Base-by-base conservation (phyloP, 1,284 basidiomycete species). In the Melampsora americana region DNA sequence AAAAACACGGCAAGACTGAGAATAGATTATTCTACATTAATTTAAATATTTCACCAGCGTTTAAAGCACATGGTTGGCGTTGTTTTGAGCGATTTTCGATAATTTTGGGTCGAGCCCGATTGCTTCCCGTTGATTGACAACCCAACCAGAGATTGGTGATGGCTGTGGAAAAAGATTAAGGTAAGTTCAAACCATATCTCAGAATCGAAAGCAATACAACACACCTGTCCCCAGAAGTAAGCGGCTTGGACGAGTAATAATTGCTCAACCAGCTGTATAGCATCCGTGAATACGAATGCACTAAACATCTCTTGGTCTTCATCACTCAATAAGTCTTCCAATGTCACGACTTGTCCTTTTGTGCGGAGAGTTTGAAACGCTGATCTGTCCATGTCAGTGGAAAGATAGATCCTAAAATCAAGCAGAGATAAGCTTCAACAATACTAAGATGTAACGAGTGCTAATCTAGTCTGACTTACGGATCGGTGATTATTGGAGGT, bases 251-350 rank as follows among this genome's bases (percentile, higher is more conserved):
- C 53, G 28, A 56, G 53, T 56, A 56, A 12, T 28, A 28, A 56
- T 20, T 23, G 53, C 7, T 56, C 53, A 28, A 56, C 53, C 53
- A 56, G n/a, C 14, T 56, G n/a, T 9, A 56, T n/a, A 9, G 53
- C 53, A n/a, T 56, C 53, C 20, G n/a, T 56, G 53, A 56, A 56
- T 56, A 56, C n/a, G 14, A 56, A 56, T 14, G 28, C 53, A 56
- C 53, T 56, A 20, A 56, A 28, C n/a, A 56, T 12, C 53, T 56
- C 53, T n/a, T 20, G 53, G 28, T 56, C 53, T 56, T 56, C 12
- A 56, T 56, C 53, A n/a, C 7, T 28, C 28, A 56, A n/a, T 28
- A 56, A 56, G 28, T 56, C 53, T 56, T 56, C 53, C 18, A 56
- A 56, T 56, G 53, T 56, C n/a, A 56, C 18, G 28, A 56, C n/a